phyloP scores from a whole-genome alignment of 257 asterid species.

The Primulina eburnea region DNA sequence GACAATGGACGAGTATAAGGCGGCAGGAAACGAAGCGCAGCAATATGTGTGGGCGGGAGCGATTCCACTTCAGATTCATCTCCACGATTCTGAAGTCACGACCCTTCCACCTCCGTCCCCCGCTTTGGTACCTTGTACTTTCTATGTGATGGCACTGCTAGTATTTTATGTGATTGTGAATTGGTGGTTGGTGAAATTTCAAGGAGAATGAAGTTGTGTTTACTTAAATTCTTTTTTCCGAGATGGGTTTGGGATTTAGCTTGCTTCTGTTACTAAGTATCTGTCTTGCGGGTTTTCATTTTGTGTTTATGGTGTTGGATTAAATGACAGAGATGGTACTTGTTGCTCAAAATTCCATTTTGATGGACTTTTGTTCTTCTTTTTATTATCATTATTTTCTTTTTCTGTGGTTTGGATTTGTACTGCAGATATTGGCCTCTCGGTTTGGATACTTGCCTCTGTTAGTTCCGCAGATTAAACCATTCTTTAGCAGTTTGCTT shows the following conservation, averaged over 20 bases:
- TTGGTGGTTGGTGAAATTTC: conserved; percentile 12
- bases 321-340: neutral
- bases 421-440: conserved; percentile 83
- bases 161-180: conserved; percentile 11
- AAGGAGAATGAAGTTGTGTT: neutral
- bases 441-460: conserved; percentile 90
- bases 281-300: neutral
- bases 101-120: conserved; percentile 89
- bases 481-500: conserved; percentile 79
- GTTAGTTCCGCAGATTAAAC: conserved; percentile 77
- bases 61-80: conserved; percentile 88
- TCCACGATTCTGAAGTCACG: conserved; percentile 94
- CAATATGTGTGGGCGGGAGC: conserved; percentile 84
- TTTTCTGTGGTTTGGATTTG: conserved; percentile 12
- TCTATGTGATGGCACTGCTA: neutral
- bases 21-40: conserved; percentile 67
- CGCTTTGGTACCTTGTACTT: conserved; percentile 53
- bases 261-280: neutral
- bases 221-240: neutral
- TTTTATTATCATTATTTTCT: neutral
- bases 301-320: conserved; percentile 7
- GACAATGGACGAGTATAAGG: conserved; percentile 5
- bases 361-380: neutral
- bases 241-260: neutral
- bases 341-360: neutral